Base-by-base conservation (phyloP, 306 rosid genomes). In the Acacia crassicarpa region DNA sequence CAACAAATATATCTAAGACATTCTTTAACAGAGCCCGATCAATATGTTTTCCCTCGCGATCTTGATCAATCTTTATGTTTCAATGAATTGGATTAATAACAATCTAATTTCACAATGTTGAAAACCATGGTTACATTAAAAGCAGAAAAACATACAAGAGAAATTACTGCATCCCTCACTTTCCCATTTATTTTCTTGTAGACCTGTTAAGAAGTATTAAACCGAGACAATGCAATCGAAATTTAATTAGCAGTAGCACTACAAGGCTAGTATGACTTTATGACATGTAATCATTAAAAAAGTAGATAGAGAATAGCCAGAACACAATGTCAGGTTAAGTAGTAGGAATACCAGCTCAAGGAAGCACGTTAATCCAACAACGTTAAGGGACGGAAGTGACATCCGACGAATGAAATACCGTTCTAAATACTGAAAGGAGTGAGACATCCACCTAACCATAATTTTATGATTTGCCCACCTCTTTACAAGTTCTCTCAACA, bases 11-110 rank as follows among this genome's bases (percentile, higher is more conserved):
- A 80, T 91, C 98, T 69, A 93, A 67, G 38, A 94, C 97, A 85
- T 91, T 91, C 85, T 93, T 94, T 74, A 93, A 75, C 35, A 94
- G 73, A 22, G 97, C 97, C 83, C 94, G 86, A 75, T 94, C 98
- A 83, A 93, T 90, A 87, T 93, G 97, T 88, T 94, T 95, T 81
- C 98, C 97, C 63, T 94, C 97, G 13, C 98, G 98, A 84, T 94
- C 98, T 85, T 92, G 92, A 84, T 91, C 95, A 82, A 94, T 89
- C 98, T 94, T 85, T 53, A 77, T 76, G 58, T 54, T 72, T 3
- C 43, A 63, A 71, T 40, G 35, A 69, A 63, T 68, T 13, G 53
- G 33, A 70, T 75, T 71, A 81, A 75, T 76, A 53, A 46, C 76
- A 53, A 65, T 75, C 58, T 40, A 84, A 27, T 74, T 78, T 74